Percentiles rank a stretch among this genome's conserved stretches.
Evolutionary conservation across 495 filamentous ascomycete genomes (phyloP).

Genomic region (Aspergillus ellipticus): DNA sequence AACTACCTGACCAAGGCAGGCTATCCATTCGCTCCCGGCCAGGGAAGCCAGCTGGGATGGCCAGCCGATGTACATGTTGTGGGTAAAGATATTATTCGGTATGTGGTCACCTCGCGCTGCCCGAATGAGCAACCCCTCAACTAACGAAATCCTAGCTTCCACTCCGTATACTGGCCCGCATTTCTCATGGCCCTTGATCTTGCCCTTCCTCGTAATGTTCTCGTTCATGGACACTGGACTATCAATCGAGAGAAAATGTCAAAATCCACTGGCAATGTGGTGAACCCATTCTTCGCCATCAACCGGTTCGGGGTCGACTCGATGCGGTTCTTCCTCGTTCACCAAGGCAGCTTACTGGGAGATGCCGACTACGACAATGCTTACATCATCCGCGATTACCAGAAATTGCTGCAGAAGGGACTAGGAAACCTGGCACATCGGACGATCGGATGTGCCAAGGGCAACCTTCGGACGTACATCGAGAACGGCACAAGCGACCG

Average conservation of each 20-base stretch:
- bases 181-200: constrained; percentile 87
- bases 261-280: constrained; percentile 90
- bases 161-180: constrained; percentile 97
- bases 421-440: constrained; percentile 77
- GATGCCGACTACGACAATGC: constrained; percentile 84
- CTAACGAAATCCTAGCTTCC: constrained; percentile 54
- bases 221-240: constrained; percentile 94
- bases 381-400: constrained; percentile 71
- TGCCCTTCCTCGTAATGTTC: constrained; percentile 73
- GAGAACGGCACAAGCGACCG: constrained; percentile 32
- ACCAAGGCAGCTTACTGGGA: constrained; percentile 66
- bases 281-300: constrained; percentile 91
- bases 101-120: constrained; percentile 12
- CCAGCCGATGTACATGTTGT: constrained; percentile 89
- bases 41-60: constrained; percentile 65
- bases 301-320: constrained; percentile 83
- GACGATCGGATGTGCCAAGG: constrained; percentile 61
- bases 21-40: constrained; percentile 73
- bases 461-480: constrained; percentile 58
- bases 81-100: constrained; percentile 91
- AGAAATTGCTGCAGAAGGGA: constrained; percentile 65
- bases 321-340: constrained; percentile 82
- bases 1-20: constrained; percentile 89
- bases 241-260: constrained; percentile 89
- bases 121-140: not conserved